Conservation (phyloP, 768 basidiomycete genomes). For the Sporobolomyces roseus region DNA sequence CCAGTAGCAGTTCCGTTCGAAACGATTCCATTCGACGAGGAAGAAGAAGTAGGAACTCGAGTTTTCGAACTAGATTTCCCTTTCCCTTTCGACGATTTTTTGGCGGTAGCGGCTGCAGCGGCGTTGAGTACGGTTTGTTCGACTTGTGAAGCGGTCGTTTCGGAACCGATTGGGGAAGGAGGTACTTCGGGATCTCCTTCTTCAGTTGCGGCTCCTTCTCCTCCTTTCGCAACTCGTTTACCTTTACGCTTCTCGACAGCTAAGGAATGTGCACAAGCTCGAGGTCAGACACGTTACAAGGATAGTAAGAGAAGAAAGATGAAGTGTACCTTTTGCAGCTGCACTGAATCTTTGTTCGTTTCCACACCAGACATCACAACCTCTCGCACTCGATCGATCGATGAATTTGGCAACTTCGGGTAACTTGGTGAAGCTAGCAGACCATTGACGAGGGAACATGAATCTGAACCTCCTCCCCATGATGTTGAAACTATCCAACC, state of each 20-base stretch:
- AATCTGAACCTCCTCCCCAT: constrained; percentile 31
- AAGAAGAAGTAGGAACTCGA: too few relatives aligned
- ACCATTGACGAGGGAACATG: constrained; percentile 34
- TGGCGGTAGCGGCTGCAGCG: constrained; percentile 58
- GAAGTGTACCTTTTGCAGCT: constrained; percentile 25
- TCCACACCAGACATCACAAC: constrained; percentile 35
- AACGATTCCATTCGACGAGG: too few relatives aligned
- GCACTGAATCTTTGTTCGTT: constrained; percentile 25
- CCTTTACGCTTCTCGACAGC: constrained; percentile 39
- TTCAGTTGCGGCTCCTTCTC: neutral
- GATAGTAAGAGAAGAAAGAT: neutral
- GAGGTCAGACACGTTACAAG: neutral
- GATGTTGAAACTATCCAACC: constrained; percentile 39
- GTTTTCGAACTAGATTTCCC: neutral
- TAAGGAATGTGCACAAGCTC: neutral
- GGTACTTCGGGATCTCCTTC: neutral
- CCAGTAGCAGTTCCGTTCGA: neutral
- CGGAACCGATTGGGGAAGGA: neutral
- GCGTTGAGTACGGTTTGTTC: constrained; percentile 73
- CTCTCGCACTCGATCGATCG: constrained; percentile 28
- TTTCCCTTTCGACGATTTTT: neutral
- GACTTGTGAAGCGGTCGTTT: constrained; percentile 51
- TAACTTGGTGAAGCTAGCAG: constrained; percentile 14
- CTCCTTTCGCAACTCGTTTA: constrained; percentile 27
- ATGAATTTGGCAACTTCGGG: constrained; percentile 37